Evolutionary conservation across 768 basidiomycete species (phyloP).

Genomic region (Sutorius australiensis): DNA sequence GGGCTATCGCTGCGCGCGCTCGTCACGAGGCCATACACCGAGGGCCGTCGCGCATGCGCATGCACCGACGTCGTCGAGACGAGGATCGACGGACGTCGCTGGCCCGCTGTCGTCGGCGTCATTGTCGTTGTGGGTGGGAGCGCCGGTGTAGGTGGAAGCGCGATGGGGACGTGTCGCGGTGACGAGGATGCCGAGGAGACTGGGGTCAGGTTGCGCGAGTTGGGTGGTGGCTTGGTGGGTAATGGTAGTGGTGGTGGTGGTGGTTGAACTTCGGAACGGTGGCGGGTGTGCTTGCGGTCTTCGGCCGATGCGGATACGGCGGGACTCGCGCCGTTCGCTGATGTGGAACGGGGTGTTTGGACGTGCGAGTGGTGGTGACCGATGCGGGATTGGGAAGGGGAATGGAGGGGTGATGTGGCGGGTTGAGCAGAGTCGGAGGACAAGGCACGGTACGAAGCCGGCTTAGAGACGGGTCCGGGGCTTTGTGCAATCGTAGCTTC

Average conservation of each 20-base stretch:
- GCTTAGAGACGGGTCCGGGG: conserved; percentile 16
- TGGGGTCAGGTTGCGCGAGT: conserved; percentile 51
- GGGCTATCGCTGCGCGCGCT: conserved; percentile 31
- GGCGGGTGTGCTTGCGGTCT: conserved; percentile 22
- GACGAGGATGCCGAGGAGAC: conserved; percentile 57
- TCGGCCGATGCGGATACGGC: conserved; percentile 28
- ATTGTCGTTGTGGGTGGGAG: conserved; percentile 35
- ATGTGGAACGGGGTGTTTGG: conserved; percentile 15
- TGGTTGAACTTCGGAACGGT: conserved; percentile 14
- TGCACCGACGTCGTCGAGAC: conserved; percentile 34
- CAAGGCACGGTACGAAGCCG: conserved; percentile 21
- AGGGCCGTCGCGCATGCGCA: conserved; percentile 32
- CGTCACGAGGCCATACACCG: conserved; percentile 39
- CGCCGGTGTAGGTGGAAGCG: conserved; percentile 31
- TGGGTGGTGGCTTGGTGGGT: conserved; percentile 29
- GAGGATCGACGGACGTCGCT: conserved; percentile 38
- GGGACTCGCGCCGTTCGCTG: conserved; percentile 8
- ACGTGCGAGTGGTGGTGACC: conserved; percentile 6
- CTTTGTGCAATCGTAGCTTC: conserved; percentile 8
- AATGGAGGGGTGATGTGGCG: conserved; percentile 12
- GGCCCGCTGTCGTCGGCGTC: conserved; percentile 44
- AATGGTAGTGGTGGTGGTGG: conserved; percentile 4
- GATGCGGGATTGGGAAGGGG: conserved; percentile 24
- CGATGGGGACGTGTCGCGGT: conserved; percentile 40
- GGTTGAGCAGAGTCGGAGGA: conserved; percentile 25